Conservation (phyloP, 1,284 basidiomycete genomes). For the Amylostereum areolatum region DNA sequence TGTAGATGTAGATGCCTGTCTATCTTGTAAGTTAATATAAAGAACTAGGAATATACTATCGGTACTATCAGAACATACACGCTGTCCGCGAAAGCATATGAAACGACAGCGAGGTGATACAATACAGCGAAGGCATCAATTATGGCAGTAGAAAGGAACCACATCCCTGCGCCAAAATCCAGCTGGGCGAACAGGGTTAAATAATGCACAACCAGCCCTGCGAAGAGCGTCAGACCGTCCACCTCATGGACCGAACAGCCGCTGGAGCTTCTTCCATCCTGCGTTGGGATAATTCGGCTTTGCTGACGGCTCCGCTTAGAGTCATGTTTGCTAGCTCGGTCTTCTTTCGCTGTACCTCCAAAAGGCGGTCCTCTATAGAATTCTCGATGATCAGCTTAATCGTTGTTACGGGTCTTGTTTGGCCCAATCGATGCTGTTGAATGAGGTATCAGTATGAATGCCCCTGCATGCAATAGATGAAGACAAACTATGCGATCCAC, state of each 20-base stretch:
- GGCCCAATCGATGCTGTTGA: conserved; percentile 82
- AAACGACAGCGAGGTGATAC: too few species aligned
- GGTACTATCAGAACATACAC: neutral
- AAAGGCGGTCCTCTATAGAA: conserved; percentile 85
- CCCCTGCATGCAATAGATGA: neutral
- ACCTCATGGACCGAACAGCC: conserved; percentile 44
- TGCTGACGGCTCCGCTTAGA: conserved; percentile 74
- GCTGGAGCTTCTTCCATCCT: conserved; percentile 76
- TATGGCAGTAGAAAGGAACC: too few species aligned
- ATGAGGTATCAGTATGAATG: conserved; percentile 12
- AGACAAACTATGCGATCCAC: conserved; percentile 80
- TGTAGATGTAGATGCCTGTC: conserved; percentile 1
- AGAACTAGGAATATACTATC: conserved; percentile 4
- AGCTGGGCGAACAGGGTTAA: too few species aligned
- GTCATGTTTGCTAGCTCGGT: conserved; percentile 89
- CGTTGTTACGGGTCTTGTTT: conserved; percentile 86
- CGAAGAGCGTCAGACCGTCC: neutral
- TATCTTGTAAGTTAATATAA: conserved; percentile 5
- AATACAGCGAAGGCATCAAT: too few species aligned
- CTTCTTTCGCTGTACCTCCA: conserved; percentile 94
- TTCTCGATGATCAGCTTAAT: conserved; percentile 91
- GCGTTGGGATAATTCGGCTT: conserved; percentile 77
- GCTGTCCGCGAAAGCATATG: too few species aligned
- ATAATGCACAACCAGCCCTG: too few species aligned
- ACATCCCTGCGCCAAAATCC: too few species aligned